Evolutionary conservation across 1,284 basidiomycete genomes (phyloP), one percentile per base, ranked within the genome.

Genomic region (Pholiota adiposa): DNA sequence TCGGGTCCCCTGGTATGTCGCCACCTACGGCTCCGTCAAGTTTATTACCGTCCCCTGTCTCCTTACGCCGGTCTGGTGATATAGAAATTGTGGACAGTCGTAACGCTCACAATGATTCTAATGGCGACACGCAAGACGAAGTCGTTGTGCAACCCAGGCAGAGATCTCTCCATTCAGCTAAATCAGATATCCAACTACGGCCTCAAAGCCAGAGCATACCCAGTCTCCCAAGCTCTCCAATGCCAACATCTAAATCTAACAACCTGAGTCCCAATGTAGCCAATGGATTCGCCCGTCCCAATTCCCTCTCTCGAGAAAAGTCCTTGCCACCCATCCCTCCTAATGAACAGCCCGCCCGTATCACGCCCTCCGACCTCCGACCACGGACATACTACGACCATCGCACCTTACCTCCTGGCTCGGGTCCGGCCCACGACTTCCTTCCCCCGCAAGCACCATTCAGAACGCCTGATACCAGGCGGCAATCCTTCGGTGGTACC

Each of bases 241-340:
- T 73, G 14, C 76, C 62, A 4, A 31, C 58, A 31, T 56, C 75
- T 61, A 67, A 72, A 23, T 70, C 74, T 14, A 67, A 74, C 46
- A 69, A 69, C 53, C 63, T 73, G 67, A 60, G 59, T 67, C 38
- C 71, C 60, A 62, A 71, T 64, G 64, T 74, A 33, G 64, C 69
- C 14, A 54, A 50, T n/a, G 51, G 41, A 23, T 14, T 44, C 25
- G 44, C n/a, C 8, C 73, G 76, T 5, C 73, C 76, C 14, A 76
- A 78, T 9, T 61, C 72, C n/a, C 61, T 86, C 48, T 80, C 80
- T 18, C 77, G 89, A 40, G 89, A 93, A 62, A 93, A 93, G 68
- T 87, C 85, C 2, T 74, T 93, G 2, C 91, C 91, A 2, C 91
- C 91, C 11, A n/a, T n/a, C 38, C 91, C 91, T 4, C 88, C 88